Conservation (phyloP, 495 filamentous ascomycete genomes). For the Penicillium bovifimosum region DNA sequence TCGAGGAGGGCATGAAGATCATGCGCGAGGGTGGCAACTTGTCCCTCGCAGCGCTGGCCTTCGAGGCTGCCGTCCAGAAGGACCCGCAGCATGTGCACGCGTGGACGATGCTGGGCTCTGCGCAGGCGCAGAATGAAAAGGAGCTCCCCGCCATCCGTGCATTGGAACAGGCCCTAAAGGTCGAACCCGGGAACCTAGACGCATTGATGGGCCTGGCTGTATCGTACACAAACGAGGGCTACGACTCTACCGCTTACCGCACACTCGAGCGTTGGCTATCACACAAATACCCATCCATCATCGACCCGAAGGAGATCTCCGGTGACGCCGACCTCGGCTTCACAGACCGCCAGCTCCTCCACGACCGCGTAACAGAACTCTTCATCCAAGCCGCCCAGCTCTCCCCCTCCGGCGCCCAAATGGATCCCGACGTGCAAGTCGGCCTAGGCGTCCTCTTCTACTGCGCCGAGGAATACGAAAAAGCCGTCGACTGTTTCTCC, state of each 20-base stretch:
- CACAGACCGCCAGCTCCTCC: conserved; percentile 84
- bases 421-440: conserved; percentile 98
- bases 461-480: conserved; percentile 94
- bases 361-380: conserved; percentile 80
- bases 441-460: conserved; percentile 97
- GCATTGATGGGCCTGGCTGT: conserved; percentile 95
- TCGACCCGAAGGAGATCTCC: conserved; percentile 61
- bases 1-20: conserved; percentile 84
- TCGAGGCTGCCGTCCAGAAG: conserved; percentile 91
- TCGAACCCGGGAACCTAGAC: conserved; percentile 78
- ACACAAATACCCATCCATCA: conserved; percentile 80
- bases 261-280: conserved; percentile 95
- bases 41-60: conserved; percentile 90
- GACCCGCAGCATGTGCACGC: conserved; percentile 82
- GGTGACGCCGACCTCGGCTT: conserved; percentile 74
- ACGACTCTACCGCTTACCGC: conserved; percentile 93
- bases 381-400: conserved; percentile 92
- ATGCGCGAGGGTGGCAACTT: conserved; percentile 90
- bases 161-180: conserved; percentile 81
- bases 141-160: conserved; percentile 97
- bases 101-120: conserved; percentile 84
- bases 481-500: conserved; percentile 97
- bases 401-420: conserved; percentile 76
- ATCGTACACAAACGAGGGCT: conserved; percentile 98
- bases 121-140: conserved; percentile 98